Evolutionary conservation across 805 yeast species (phyloP).

Genomic region (Nematodospora valgi): DNA sequence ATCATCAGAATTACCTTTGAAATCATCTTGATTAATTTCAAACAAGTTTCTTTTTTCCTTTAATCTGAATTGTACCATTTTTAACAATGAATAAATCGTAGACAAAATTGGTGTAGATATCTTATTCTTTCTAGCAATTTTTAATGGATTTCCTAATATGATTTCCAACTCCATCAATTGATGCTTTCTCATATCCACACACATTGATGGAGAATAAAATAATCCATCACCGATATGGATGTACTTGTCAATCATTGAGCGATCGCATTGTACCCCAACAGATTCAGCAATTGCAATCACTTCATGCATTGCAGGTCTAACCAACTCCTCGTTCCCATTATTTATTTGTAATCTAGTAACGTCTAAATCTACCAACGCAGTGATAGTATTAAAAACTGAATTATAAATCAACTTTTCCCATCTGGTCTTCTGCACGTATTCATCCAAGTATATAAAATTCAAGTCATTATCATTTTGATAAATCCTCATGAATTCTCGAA

Average conservation of each 20-base stretch:
- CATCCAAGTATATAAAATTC: constrained; percentile 26
- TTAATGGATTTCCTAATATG: constrained; percentile 37
- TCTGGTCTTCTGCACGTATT: constrained; percentile 28
- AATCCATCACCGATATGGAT: constrained; percentile 46
- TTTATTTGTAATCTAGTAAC: constrained; percentile 34
- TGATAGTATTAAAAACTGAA: constrained; percentile 31
- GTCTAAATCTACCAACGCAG: constrained; percentile 33
- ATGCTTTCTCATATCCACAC: constrained; percentile 33
- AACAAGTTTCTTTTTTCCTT: constrained; percentile 51
- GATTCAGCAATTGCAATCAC: constrained; percentile 62
- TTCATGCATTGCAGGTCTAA: constrained; percentile 65
- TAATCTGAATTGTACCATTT: constrained; percentile 57
- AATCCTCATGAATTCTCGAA: constrained; percentile 21
- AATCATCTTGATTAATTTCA: constrained; percentile 10
- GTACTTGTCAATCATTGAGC: constrained; percentile 41
- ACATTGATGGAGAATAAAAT: constrained; percentile 43
- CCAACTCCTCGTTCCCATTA: constrained; percentile 25
- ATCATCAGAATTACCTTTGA: constrained; percentile 10
- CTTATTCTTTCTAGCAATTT: constrained; percentile 35
- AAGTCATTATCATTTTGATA: constrained; percentile 25
- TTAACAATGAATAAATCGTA: constrained; percentile 55
- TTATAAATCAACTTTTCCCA: constrained; percentile 41
- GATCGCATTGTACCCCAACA: constrained; percentile 57
- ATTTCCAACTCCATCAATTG: constrained; percentile 39
- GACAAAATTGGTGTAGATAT: constrained; percentile 56